Base-by-base conservation (phyloP, 139 green algal species). In the Trebouxia sp. region DNA sequence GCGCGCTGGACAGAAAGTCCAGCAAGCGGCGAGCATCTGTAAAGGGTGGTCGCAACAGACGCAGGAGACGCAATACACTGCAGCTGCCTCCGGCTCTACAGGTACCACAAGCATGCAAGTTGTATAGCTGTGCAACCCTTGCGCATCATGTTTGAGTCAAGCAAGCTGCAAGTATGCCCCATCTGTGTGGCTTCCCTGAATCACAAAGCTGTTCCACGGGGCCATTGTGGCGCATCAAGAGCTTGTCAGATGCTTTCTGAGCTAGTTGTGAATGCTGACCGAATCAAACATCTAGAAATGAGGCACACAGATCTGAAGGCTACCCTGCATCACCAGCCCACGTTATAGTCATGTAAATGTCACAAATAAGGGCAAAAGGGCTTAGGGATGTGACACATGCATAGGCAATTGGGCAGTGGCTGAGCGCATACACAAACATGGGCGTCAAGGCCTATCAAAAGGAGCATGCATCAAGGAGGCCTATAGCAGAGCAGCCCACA, bases 371-470 rank as follows among this genome's bases (percentile, higher is more conserved):
- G 20, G 28, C 4, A 9, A 30, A n/a, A 35, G 11, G 37, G 41
- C 10, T 37, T 39, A 41, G 6, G 14, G 32, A 39, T 41, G 70
- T 65, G 5, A 56, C 37, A 20, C 55, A 72, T 72, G 28, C 62
- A n/a, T n/a, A 72, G 62, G 62, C 62, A 5, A 28, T 72, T 35
- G 62, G 62, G 14, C 42, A 15, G 3, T 72, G 62, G 62, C 35
- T 72, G 15, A 72, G 62, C 28, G 62, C 62, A 39, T 72, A 72
- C 35, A 72, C 62, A 45, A 7, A 72, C 11, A 72, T 72, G 62
- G 62, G 62, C 28, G 62, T 72, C 62, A 72, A 72, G 62, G 62
- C 62, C 26, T 72, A 72, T 15, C 32, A 72, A 43, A 72, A 35
- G 15, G 28, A 72, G 37, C 62, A 72, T 26, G 20, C 32, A 32